Evolutionary conservation across 2,329 filamentous ascomycete genomes (phyloP).

Genomic region (Paecilomyces variotii): DNA sequence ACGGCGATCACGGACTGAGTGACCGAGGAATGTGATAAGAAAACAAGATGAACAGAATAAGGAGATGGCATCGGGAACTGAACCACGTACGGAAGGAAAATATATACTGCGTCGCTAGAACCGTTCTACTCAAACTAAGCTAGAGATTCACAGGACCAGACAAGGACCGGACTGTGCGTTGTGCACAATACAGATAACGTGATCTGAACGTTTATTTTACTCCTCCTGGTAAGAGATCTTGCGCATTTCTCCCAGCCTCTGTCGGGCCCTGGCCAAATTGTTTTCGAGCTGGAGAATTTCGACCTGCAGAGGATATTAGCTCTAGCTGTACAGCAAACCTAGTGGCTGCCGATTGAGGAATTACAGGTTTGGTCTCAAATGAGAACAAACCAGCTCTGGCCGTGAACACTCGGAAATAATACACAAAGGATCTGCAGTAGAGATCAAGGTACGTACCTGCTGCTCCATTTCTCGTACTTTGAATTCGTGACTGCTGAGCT

Average conservation of each 20-base stretch:
- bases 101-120: background rate
- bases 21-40: background rate
- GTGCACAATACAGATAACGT: background rate
- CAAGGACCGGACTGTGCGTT: background rate
- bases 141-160: background rate
- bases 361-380: background rate
- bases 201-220: slow-evolving; percentile 13
- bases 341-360: background rate
- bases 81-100: background rate
- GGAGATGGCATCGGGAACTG: background rate
- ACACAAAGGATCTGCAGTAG: background rate
- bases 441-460: slow-evolving; percentile 58
- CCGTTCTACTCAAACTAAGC: background rate
- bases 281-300: slow-evolving; percentile 97
- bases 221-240: slow-evolving; percentile 91
- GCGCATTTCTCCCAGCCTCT: slow-evolving; percentile 89
- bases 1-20: background rate
- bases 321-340: background rate
- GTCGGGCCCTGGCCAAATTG: slow-evolving; percentile 65
- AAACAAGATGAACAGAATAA: background rate
- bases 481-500: slow-evolving; percentile 89
- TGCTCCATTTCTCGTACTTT: slow-evolving; percentile 99
- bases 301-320: slow-evolving; percentile 53
- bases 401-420: background rate
- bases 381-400: background rate